Evolutionary conservation across 148 eudicot species (phyloP), one percentile per base, ranked within the genome.

Genomic region (Rhododendron henanense): DNA sequence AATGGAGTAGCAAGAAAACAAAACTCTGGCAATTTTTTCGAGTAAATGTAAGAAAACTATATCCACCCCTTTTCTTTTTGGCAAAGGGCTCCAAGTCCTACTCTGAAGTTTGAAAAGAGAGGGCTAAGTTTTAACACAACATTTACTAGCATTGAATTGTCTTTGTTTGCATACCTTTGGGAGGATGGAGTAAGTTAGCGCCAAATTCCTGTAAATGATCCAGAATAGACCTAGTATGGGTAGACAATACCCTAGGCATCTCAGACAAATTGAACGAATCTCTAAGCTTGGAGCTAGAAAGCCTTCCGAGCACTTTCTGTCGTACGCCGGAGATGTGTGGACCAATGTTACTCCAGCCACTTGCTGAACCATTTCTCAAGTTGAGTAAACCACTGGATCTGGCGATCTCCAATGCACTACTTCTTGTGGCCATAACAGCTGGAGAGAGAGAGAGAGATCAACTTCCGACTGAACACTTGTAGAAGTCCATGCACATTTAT

Each of bases 351-450:
- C 48, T 88, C 91, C 89, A 89, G 19, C 88, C 88, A 86, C 86
- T 89, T 83, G 65, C 88, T 21, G 73, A 79, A 41, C 73, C 63
- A 85, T 84, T 89, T 82, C 86, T 88, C 81, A 85, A 76, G 28
- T 87, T 78, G 83, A 78, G 87, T 79, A 90, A 89, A 81, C 85
- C 84, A 81, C 87, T 90, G 59, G 94, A 92, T 81, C 85, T 90
- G 75, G 92, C 86, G 45, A 90, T 69, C 76, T 88, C 94, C 88
- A 90, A 78, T 84, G 91, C 90, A 87, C 89, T 84, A 86, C 85
- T 88, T 81, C 86, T 88, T 79, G 95, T 86, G 53, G 90, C 93
- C 87, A 86, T 75, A 74, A 94, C 84, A 86, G 89, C 97, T 92
- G 90, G 41, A 28, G 61, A 76, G 45, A n/a, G 81, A 80, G 76